Evolutionary conservation across 2,329 filamentous ascomycete genomes (phyloP).

Genomic region (Dryadomyces quercus-mongolicae): DNA sequence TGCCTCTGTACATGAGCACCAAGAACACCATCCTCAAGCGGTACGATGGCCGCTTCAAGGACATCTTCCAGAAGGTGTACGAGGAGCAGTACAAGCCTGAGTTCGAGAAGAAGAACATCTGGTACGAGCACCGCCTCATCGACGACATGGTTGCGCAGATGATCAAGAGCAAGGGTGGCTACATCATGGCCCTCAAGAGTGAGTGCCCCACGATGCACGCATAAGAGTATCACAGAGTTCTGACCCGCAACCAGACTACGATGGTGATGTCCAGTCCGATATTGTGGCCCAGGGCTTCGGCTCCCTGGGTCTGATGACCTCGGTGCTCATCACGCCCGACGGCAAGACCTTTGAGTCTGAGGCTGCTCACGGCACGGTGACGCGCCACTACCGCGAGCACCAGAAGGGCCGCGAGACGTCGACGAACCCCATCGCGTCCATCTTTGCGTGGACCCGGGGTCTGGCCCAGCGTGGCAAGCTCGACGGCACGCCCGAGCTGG

Average conservation of each 20-base stretch:
- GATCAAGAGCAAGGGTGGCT: conserved; percentile 96
- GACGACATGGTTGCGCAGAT: conserved; percentile 99
- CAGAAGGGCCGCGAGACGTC: conserved; percentile 96
- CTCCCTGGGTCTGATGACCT: conserved; percentile 96
- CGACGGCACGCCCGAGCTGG: conserved; percentile 82
- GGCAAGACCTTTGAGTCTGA: conserved; percentile 96
- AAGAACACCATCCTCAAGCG: conserved; percentile 99
- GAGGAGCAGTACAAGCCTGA: conserved; percentile 74
- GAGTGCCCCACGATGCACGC: conserved; percentile 23
- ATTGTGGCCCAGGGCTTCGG: conserved; percentile 97
- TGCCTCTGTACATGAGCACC: conserved; percentile 99
- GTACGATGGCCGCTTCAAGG: conserved; percentile 98
- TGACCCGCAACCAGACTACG: conserved; percentile 62
- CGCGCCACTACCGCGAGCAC: conserved; percentile 96
- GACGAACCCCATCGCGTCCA: conserved; percentile 96
- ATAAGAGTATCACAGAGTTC: neutral
- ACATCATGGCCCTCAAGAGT: conserved; percentile 98
- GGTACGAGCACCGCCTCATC: conserved; percentile 98
- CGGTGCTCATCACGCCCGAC: conserved; percentile 89
- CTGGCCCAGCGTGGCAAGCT: conserved; percentile 87
- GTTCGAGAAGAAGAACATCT: conserved; percentile 86
- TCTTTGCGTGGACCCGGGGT: conserved; percentile 97
- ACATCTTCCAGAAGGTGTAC: conserved; percentile 97
- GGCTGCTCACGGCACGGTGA: conserved; percentile 96
- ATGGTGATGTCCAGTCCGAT: conserved; percentile 97